Conservation (phyloP, 1,284 basidiomycete species). For the Stygiomarasmius scandens region DNA sequence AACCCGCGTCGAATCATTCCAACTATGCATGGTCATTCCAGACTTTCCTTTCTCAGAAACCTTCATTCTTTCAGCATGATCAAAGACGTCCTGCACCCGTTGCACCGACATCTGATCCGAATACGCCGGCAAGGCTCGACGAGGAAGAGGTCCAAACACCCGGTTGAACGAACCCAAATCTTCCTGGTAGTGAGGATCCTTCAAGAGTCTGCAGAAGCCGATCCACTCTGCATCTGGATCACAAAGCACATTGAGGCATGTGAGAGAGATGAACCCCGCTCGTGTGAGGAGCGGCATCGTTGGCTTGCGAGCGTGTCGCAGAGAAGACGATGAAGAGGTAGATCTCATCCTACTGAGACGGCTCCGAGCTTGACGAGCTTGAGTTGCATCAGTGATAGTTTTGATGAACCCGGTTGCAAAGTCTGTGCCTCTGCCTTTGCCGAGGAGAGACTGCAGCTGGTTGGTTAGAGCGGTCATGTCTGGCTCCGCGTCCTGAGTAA, state of each 20-base stretch:
- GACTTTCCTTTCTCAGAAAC: slow-evolving; percentile 3
- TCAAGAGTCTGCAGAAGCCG: slow-evolving; percentile 4
- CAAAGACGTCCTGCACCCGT: slow-evolving; percentile 1
- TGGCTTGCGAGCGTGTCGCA: not conserved
- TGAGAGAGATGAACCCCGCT: slow-evolving; percentile 15
- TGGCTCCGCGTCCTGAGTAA: not conserved
- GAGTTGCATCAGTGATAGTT: not conserved
- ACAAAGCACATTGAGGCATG: slow-evolving; percentile 13
- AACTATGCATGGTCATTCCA: not conserved
- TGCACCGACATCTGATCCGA: slow-evolving; percentile 15
- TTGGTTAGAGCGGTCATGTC: not conserved
- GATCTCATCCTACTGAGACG: not conserved
- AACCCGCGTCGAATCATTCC: not conserved
- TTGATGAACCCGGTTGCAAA: not conserved
- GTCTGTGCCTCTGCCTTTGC: not conserved
- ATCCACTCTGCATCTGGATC: slow-evolving; percentile 15
- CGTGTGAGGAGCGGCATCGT: slow-evolving; percentile 18
- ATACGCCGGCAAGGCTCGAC: slow-evolving; percentile 15
- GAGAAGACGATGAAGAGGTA: not conserved
- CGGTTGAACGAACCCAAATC: not conserved
- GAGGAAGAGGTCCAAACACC: slow-evolving; percentile 11
- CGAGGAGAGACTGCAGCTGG: not conserved
- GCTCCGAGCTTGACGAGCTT: not conserved
- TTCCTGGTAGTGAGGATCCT: slow-evolving; percentile 2
- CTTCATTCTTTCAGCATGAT: not conserved